Conservation (phyloP, 2,329 filamentous ascomycete species). For the Fusarium sublunatum region DNA sequence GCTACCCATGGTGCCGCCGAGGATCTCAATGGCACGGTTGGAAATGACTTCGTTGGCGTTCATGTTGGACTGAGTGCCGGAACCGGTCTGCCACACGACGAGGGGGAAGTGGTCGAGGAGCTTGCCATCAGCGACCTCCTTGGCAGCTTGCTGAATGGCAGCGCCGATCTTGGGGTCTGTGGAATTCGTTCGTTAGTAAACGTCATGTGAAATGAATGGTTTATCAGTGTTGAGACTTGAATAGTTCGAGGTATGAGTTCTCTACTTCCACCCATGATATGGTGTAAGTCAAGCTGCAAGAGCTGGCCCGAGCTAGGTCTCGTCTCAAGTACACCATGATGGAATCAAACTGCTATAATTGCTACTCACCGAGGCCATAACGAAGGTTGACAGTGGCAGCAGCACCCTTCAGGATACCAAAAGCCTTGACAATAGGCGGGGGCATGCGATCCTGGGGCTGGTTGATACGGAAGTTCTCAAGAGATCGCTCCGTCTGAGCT, state of each 20-base stretch:
- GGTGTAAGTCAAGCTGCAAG: slow-evolving; percentile 8
- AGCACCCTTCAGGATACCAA: slow-evolving; percentile 97
- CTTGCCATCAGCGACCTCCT: slow-evolving; percentile 93
- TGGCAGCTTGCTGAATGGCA: slow-evolving; percentile 93
- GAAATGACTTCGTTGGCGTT: slow-evolving; percentile 99
- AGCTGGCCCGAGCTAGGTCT: neutral
- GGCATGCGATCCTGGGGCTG: slow-evolving; percentile 99
- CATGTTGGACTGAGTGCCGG: slow-evolving; percentile 99
- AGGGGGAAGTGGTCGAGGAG: slow-evolving; percentile 97
- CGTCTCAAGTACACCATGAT: neutral
- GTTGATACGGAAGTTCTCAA: slow-evolving; percentile 99
- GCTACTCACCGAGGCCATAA: slow-evolving; percentile 80
- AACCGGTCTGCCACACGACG: slow-evolving; percentile 99
- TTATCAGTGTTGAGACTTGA: neutral
- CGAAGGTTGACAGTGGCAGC: slow-evolving; percentile 96
- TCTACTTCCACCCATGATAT: neutral
- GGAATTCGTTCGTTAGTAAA: slow-evolving; percentile 8
- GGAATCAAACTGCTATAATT: neutral
- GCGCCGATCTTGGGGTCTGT: slow-evolving; percentile 87
- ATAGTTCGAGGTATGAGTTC: neutral
- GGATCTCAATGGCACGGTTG: slow-evolving; percentile 97
- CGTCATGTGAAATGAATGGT: neutral
- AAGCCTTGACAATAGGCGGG: slow-evolving; percentile 88
- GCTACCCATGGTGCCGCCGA: slow-evolving; percentile 91
- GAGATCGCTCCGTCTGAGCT: slow-evolving; percentile 93